These are phyloP conservation scores for Oryza glumipatula DNA, from an alignment of 176 grass and related monocot genomes.

Conservation along the genomic window DNA sequence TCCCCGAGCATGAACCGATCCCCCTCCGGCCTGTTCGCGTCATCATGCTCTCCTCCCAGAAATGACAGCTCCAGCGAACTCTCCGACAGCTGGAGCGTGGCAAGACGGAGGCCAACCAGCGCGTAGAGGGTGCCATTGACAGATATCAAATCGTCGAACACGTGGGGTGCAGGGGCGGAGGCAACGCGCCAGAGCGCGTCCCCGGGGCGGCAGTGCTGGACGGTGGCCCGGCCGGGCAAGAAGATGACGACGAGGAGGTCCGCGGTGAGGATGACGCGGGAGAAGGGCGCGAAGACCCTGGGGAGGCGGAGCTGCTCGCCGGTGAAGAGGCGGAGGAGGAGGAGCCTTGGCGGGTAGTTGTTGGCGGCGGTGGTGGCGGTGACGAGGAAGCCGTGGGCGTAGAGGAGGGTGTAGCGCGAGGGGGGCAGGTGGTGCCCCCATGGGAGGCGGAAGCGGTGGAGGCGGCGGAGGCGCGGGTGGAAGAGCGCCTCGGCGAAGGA, in stretches of 20 bases:
- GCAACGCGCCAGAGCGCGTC: constrained; percentile 59
- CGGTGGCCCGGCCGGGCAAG: not conserved
- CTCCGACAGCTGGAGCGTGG: constrained; percentile 42
- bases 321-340: constrained; percentile 74
- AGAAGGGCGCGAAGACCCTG: constrained; percentile 46
- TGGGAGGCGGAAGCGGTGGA: constrained; percentile 59
- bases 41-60: constrained; percentile 37
- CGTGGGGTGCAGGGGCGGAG: not conserved
- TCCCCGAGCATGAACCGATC: constrained; percentile 46
- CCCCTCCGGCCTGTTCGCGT: not conserved
- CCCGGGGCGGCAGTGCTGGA: constrained; percentile 53
- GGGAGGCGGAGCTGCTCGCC: constrained; percentile 63
- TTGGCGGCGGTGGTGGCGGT: constrained; percentile 48
- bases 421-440: constrained; percentile 44
- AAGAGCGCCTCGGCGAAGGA: constrained; percentile 66
- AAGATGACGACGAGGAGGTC: constrained; percentile 56
- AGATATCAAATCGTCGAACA: constrained; percentile 72
- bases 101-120: constrained; percentile 51
- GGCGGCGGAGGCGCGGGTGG: constrained; percentile 50
- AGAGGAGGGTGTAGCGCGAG: constrained; percentile 52
- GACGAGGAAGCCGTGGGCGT: constrained; percentile 68
- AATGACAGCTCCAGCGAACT: constrained; percentile 31
- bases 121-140: constrained; percentile 56
- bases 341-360: constrained; percentile 47
- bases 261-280: constrained; percentile 55